Evolutionary conservation across 2,329 filamentous ascomycete species (phyloP), one percentile per base, ranked within the genome.

Genomic region (Fusarium coffeatum): DNA sequence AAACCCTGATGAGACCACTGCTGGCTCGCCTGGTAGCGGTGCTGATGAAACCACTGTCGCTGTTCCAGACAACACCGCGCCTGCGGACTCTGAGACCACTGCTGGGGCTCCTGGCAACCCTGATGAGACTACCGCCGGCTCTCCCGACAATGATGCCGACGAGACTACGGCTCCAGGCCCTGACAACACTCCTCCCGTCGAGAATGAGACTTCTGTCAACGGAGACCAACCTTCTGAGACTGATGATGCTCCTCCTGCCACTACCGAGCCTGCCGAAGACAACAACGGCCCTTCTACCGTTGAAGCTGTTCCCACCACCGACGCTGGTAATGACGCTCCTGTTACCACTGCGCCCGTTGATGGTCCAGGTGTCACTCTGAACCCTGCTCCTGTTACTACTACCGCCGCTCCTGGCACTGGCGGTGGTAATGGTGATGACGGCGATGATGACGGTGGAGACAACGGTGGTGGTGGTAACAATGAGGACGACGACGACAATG

Each of bases 21-120:
- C 10, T 6, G 45, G 20, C 13, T 30, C 25, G 4, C 11, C 45
- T 9, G 18, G 27, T 13, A 16, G 15, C 7, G n/a, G 18, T 11
- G 16, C 12, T 3, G 34, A 22, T 2, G 46, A 34, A 6, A 48
- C 46, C 13, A 32, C 46, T 37, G 34, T n/a, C 34, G 34, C 6
- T 12, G 34, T 37, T n/a, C 34, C 34, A 0, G 34, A 37, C 34
- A 37, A n/a, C 18, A n/a, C 18, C 1, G 5, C 18, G 34, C 34
- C 34, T 4, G 34, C 34, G 0, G 18, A 0, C 2, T n/a, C 34
- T 0, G 34, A 37, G 9, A 34, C 32, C 5, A 18, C 32, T 0
- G 32, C 5, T 1, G 32, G 8, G 0, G 16, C 32, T 34, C 32
- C 32, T 10, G 32, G 8, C 2, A 34, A 34, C 16, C 8, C 30